Conservation (phyloP, 2,329 filamentous ascomycete genomes). For the Paraphaeosphaeria sporulosa region DNA sequence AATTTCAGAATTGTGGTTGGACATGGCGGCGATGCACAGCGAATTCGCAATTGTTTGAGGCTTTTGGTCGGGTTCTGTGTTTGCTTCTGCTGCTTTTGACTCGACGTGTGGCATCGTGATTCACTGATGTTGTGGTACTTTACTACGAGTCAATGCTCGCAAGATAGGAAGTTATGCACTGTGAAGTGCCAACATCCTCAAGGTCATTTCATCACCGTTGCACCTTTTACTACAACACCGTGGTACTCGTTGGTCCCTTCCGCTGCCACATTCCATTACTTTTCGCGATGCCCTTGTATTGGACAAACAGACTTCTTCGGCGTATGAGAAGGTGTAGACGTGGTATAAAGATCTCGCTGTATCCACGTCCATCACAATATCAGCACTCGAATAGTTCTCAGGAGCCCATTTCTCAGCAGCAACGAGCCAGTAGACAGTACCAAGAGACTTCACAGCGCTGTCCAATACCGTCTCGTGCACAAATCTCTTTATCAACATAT, state of each 20-base stretch:
- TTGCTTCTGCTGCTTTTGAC: neutral
- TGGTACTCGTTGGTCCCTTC: neutral
- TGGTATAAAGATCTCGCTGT: neutral
- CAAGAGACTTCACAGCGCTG: neutral
- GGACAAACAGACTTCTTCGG: slow-evolving; percentile 1
- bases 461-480: neutral
- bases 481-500: neutral
- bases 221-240: neutral
- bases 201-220: neutral
- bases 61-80: neutral
- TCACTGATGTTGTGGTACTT: neutral
- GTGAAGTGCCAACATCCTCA: neutral
- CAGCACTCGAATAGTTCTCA: neutral
- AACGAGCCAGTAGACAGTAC: slow-evolving; percentile 2
- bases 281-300: neutral
- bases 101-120: neutral
- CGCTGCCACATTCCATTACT: neutral
- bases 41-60: neutral
- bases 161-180: neutral
- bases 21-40: neutral
- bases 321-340: neutral
- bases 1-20: neutral
- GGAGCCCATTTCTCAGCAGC: neutral
- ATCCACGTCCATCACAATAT: neutral
- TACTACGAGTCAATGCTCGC: neutral